Percentiles rank a stretch among this genome's conserved stretches.
These are phyloP conservation scores for Condylostoma magnum DNA, from an alignment of 169 alveolate species.

Conservation along the genomic window DNA sequence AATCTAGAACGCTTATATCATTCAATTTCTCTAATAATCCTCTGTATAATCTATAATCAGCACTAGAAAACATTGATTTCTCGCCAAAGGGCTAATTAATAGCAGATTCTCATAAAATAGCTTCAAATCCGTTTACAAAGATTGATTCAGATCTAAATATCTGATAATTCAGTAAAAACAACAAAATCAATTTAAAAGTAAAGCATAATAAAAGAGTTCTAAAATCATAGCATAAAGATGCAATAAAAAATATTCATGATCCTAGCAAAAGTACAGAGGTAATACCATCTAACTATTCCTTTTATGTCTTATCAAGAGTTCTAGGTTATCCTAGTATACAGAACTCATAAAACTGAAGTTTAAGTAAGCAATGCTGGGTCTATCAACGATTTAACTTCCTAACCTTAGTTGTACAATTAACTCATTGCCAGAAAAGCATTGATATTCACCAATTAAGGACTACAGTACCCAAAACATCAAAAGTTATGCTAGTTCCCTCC, in stretches of 20 bases:
- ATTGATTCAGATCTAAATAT: no score
- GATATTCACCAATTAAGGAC: background rate
- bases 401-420: background rate
- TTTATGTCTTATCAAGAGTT: conserved; percentile 15
- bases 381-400: background rate
- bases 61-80: no score
- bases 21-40: conserved; percentile 4
- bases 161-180: background rate
- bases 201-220: background rate
- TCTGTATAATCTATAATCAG: no score
- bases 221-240: background rate
- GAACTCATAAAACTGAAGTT: background rate
- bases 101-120: no score
- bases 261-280: background rate
- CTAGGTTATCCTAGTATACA: background rate
- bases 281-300: no score
- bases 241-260: background rate
- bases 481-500: background rate
- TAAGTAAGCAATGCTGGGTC: conserved; percentile 13
- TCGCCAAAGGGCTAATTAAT: no score
- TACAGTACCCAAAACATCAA: background rate
- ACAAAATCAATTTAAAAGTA: background rate
- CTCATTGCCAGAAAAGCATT: background rate
- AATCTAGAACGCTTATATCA: background rate
- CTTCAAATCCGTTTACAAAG: no score